Evolutionary conservation across 257 asterid species (phyloP), one percentile per base, ranked within the genome.

Genomic region (Perilla frutescens): DNA sequence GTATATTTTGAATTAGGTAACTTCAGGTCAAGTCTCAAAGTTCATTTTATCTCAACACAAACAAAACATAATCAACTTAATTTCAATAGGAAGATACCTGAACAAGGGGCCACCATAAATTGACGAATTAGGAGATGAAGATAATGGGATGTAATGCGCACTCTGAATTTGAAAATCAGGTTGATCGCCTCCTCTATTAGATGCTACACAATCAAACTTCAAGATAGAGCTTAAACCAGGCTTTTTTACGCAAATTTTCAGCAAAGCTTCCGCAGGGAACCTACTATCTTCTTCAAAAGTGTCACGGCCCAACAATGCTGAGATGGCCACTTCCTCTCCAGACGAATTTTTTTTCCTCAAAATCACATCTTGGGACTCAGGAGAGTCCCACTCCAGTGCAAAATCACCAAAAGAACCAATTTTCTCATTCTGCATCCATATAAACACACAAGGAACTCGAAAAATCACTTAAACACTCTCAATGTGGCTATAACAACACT

Each of bases 161-260:
- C 70, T 82, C 62, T 81, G 87, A 77, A 94, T 82, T 56, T 83
- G 73, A 74, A 91, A 73, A 62, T 77, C 79, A 53, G 88, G 79
- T 41, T 72, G 75, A 29, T 58, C 68, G 37, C 66, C 80, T 62
- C 81, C 84, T 73, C 51, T 79, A 26, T 80, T 82, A 50, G 81
- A 82, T 59, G 89, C 96, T 57, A 80, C 79, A 70, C 97, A 94
- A 75, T 91, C 96, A 73, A 94, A 94, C 82, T 86, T 92, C 89
- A 90, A 79, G 83, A 94, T 81, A 60, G 92, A 91, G 82, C 81
- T 87, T 81, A 90, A 64, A 41, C 90, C 87, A 62, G 95, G 95
- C 85, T 89, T 94, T 76, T 87, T 94, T 67, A 94, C 69, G 73
- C 98, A 87, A 49, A 94, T 85, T 85, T 94, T 94, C 86, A 94